Conservation (phyloP, 2,329 filamentous ascomycete species). For the Magnaporthiopsis incrustans region DNA sequence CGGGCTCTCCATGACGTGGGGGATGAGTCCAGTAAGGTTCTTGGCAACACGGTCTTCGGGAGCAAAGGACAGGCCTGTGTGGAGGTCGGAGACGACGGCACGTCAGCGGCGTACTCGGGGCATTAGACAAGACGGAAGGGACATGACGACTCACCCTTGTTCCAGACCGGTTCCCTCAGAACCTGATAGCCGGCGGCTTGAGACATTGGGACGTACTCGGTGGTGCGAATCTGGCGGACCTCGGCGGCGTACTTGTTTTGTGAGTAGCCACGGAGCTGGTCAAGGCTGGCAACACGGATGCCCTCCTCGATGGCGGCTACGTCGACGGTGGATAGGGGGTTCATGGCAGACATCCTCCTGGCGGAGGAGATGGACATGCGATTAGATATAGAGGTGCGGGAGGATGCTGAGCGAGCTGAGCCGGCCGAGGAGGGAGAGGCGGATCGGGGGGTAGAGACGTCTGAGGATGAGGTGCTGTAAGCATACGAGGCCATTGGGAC, state of each 20-base stretch:
- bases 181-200: conserved; percentile 53
- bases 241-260: conserved; percentile 46
- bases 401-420: conserved; percentile 33
- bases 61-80: conserved; percentile 52
- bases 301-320: conserved; percentile 47
- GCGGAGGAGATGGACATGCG: conserved; percentile 40
- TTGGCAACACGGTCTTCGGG: conserved; percentile 55
- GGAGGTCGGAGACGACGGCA: conserved; percentile 2
- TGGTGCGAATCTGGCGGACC: conserved; percentile 44
- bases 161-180: conserved; percentile 54
- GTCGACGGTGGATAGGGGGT: conserved; percentile 50
- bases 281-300: conserved; percentile 53
- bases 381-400: conserved; percentile 42
- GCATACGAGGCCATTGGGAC: conserved; percentile 36
- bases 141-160: conserved; percentile 44
- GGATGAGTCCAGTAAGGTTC: conserved; percentile 59
- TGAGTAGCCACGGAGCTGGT: conserved; percentile 52
- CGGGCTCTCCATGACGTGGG: conserved; percentile 54
- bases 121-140: background rate
- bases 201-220: conserved; percentile 44
- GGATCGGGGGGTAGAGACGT: conserved; percentile 48
- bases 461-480: conserved; percentile 36
- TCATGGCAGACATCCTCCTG: conserved; percentile 42
- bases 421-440: conserved; percentile 41
- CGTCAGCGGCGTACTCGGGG: conserved; percentile 3